Evolutionary conservation across 345 rosid species (phyloP).

Genomic region (Physaria fendleri): DNA sequence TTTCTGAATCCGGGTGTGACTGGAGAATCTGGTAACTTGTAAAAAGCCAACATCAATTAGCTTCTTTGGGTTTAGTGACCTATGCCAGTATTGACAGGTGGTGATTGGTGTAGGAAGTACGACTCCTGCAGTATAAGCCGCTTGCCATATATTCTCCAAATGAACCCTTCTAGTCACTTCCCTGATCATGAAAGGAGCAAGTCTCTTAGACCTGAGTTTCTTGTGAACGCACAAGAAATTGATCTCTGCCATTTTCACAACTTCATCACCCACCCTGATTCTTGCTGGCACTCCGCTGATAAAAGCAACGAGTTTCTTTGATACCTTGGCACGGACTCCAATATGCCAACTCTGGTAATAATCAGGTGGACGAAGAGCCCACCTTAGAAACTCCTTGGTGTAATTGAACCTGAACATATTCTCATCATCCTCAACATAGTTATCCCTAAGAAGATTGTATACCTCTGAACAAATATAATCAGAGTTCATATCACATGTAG

Average conservation of each 20-base stretch:
- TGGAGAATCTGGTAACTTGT: constrained; percentile 58
- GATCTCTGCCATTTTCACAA: constrained; percentile 63
- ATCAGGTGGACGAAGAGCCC: constrained; percentile 73
- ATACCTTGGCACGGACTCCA: constrained; percentile 60
- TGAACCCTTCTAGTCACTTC: constrained; percentile 78
- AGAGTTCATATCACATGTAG: constrained; percentile 53
- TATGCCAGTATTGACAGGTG: constrained; percentile 67
- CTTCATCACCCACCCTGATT: constrained; percentile 52
- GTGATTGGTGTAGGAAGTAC: constrained; percentile 67
- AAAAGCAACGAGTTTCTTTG: constrained; percentile 66
- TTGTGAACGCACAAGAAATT: constrained; percentile 76
- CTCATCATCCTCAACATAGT: constrained; percentile 63
- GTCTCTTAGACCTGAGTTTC: constrained; percentile 63
- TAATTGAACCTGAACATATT: constrained; percentile 55
- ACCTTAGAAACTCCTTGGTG: constrained; percentile 62
- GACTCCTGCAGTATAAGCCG: no score
- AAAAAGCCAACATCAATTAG: constrained; percentile 77
- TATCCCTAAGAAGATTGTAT: constrained; percentile 44
- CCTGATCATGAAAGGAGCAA: constrained; percentile 73
- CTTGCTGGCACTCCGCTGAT: constrained; percentile 72
- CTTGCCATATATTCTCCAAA: constrained; percentile 71
- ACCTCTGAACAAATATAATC: constrained; percentile 60
- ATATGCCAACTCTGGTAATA: constrained; percentile 64
- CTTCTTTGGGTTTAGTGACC: constrained; percentile 75
- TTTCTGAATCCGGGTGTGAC: constrained; percentile 61